phyloP scores from a whole-genome alignment of 805 yeast species.

The Komagataella mondaviorum region DNA sequence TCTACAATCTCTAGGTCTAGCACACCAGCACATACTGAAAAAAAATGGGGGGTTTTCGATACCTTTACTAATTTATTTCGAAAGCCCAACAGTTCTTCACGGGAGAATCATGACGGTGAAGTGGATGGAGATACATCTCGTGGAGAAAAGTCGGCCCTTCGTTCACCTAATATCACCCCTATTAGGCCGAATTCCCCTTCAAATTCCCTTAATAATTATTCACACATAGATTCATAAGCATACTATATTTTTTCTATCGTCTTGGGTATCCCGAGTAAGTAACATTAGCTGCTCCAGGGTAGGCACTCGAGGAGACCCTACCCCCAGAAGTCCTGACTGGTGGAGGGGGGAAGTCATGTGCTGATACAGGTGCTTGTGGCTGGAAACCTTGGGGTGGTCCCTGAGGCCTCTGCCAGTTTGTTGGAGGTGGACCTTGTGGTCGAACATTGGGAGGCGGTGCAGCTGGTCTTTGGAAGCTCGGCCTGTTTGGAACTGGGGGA shows the following conservation, averaged over 20 bases:
- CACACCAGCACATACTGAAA: not conserved
- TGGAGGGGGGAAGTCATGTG: not conserved
- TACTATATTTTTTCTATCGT: not conserved
- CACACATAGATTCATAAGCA: not conserved
- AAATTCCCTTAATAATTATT: not conserved
- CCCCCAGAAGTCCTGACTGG: not conserved
- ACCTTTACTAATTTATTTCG: not conserved
- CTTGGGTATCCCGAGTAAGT: not conserved
- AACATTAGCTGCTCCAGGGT: not conserved
- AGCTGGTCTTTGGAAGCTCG: not conserved
- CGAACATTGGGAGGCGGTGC: not conserved
- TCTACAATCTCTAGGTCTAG: not conserved
- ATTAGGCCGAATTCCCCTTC: not conserved
- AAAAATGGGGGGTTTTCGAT: not conserved
- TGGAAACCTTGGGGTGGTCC: not conserved
- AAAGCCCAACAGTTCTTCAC: not conserved
- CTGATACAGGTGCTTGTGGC: not conserved
- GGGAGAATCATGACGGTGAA: not conserved
- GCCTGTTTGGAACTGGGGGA: not conserved
- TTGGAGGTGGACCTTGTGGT: not conserved
- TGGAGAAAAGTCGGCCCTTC: not conserved
- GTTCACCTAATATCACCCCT: not conserved
- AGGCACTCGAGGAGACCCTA: not conserved
- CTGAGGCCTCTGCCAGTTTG: not conserved
- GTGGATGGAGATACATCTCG: not conserved